A percentile compares a stretch with the other conserved stretches of the same genome.
Evolutionary conservation across 495 filamentous ascomycete species (phyloP).

Genomic region (Haplographium delicatum): DNA sequence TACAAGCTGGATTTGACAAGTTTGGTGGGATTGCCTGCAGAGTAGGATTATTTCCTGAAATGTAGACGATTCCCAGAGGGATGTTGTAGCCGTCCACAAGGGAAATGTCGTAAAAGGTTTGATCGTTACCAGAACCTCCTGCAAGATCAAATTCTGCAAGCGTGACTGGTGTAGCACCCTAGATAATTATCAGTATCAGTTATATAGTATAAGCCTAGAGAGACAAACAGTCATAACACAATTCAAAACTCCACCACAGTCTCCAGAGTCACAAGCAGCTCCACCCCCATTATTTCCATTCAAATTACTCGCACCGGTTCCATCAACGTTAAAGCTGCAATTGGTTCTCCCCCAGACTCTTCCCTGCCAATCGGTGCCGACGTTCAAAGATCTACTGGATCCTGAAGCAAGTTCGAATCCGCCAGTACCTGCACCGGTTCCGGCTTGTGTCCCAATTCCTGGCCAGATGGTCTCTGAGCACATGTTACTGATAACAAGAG

Average conservation of each 20-base stretch:
- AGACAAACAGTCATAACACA: slow-evolving; percentile 59
- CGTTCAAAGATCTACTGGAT: slow-evolving; percentile 43
- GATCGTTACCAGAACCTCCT: slow-evolving; percentile 46
- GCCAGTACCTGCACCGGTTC: slow-evolving; percentile 51
- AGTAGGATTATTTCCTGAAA: slow-evolving; percentile 46
- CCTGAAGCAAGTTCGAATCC: slow-evolving; percentile 60
- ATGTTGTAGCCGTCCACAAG: slow-evolving; percentile 84
- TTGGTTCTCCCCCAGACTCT: slow-evolving; percentile 79
- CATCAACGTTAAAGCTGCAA: slow-evolving; percentile 62
- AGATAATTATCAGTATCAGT: slow-evolving; percentile 15
- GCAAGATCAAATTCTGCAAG: slow-evolving; percentile 72
- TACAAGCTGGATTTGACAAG: slow-evolving; percentile 67
- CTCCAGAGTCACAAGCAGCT: slow-evolving; percentile 63
- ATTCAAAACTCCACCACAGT: slow-evolving; percentile 62
- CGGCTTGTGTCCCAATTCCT: slow-evolving; percentile 61
- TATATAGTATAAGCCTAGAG: background rate
- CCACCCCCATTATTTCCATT: slow-evolving; percentile 37
- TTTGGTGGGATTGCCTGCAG: slow-evolving; percentile 60
- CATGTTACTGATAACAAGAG: slow-evolving; percentile 50
- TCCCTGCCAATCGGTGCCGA: slow-evolving; percentile 68
- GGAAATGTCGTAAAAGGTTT: slow-evolving; percentile 79
- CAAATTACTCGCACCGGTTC: slow-evolving; percentile 40
- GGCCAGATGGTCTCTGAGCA: slow-evolving; percentile 67
- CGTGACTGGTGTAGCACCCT: slow-evolving; percentile 62
- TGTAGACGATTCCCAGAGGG: slow-evolving; percentile 60